These are phyloP conservation scores for Bipolaris oryzae DNA, from an alignment of 2,329 filamentous ascomycete species.

Conservation along the genomic window DNA sequence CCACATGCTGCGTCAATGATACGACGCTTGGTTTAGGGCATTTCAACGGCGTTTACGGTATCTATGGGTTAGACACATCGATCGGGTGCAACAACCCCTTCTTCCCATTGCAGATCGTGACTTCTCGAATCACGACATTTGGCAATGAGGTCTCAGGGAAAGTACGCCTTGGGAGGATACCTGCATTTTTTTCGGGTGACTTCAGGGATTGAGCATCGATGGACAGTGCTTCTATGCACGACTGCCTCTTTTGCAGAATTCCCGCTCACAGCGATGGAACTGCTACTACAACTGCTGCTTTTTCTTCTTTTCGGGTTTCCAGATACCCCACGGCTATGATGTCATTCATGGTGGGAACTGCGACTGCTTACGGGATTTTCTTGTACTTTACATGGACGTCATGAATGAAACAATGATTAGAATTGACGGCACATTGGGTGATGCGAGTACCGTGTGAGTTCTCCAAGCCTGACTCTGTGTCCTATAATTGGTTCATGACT, in stretches of 20 bases:
- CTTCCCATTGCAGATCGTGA: neutral
- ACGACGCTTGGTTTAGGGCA: neutral
- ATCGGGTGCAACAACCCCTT: neutral
- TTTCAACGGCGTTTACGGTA: conserved; percentile 1
- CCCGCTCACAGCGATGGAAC: no score
- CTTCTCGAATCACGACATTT: neutral
- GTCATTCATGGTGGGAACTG: conserved; percentile 9
- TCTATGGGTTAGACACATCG: conserved; percentile 2
- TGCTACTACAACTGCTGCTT: conserved; percentile 6
- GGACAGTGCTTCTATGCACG: conserved; percentile 3
- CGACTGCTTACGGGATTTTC: neutral
- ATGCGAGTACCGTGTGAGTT: neutral
- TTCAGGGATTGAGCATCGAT: conserved; percentile 1
- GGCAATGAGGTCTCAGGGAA: neutral
- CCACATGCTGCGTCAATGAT: neutral
- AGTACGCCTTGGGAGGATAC: neutral
- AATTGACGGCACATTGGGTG: neutral
- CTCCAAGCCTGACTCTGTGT: neutral
- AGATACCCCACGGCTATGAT: conserved; percentile 34
- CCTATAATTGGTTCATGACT: neutral
- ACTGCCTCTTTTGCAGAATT: neutral
- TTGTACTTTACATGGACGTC: neutral
- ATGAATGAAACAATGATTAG: neutral
- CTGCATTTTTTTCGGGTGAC: conserved; percentile 21
- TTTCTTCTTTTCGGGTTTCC: conserved; percentile 16